These are phyloP conservation scores for Phascolomyces articulosus DNA, from an alignment of 371 early-diverging fungal genomes.

Conservation along the genomic window DNA sequence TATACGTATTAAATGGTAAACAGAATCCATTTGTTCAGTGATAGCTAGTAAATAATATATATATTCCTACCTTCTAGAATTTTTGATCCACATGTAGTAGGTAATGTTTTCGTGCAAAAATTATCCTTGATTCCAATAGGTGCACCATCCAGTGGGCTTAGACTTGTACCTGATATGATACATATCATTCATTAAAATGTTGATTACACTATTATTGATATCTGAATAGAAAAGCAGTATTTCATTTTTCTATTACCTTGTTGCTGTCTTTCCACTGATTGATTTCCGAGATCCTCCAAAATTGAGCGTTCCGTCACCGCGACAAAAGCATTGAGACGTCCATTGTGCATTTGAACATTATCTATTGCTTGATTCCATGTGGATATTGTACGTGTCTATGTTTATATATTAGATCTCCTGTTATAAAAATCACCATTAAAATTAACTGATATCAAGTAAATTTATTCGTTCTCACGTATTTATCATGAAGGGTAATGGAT, in stretches of 20 bases:
- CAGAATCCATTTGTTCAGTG: too few species aligned
- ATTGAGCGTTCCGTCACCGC: slow-evolving; percentile 22
- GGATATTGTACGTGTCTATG: slow-evolving; percentile 1
- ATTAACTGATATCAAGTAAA: too few species aligned
- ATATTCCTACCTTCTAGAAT: slow-evolving; percentile 61
- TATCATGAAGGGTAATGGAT: neutral
- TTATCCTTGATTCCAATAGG: slow-evolving; percentile 78
- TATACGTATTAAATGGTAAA: neutral
- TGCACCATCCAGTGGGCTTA: slow-evolving; percentile 59
- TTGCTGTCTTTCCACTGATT: neutral
- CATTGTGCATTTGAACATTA: slow-evolving; percentile 29
- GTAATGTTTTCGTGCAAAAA: slow-evolving; percentile 61
- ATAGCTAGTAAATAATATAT: neutral
- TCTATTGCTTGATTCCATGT: slow-evolving; percentile 16
- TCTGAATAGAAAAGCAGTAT: too few species aligned
- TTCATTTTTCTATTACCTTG: too few species aligned
- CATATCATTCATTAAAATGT: too few species aligned
- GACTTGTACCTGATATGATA: slow-evolving; percentile 16
- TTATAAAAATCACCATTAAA: too few species aligned
- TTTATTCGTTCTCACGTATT: neutral
- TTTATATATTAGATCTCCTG: too few species aligned
- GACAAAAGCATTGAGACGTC: slow-evolving; percentile 37
- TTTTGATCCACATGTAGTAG: slow-evolving; percentile 73
- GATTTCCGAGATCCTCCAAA: slow-evolving; percentile 7
- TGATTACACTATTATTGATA: too few species aligned